Evolutionary conservation across 768 basidiomycete genomes (phyloP).

Genomic region (Boletales sp.): DNA sequence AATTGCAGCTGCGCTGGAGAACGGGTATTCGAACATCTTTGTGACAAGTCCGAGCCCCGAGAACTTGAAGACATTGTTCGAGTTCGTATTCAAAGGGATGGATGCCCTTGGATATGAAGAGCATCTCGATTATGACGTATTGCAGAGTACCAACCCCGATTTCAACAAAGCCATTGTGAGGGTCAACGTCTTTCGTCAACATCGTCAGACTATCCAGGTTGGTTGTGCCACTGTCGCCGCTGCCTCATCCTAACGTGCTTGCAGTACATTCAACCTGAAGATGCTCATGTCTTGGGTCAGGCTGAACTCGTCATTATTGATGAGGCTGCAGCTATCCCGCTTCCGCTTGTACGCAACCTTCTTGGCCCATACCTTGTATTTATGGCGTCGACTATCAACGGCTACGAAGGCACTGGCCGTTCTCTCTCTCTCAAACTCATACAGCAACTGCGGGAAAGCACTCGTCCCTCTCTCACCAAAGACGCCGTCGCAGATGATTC

Average conservation of each 20-base stretch:
- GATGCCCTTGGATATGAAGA: slow-evolving; percentile 95
- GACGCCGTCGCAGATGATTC: slow-evolving; percentile 44
- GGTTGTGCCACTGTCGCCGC: slow-evolving; percentile 11
- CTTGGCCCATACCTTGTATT: slow-evolving; percentile 97
- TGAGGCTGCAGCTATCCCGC: slow-evolving; percentile 96
- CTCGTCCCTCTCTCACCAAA: slow-evolving; percentile 73
- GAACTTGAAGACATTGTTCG: slow-evolving; percentile 96
- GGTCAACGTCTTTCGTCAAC: slow-evolving; percentile 89
- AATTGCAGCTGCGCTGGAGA: slow-evolving; percentile 86
- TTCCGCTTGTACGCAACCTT: slow-evolving; percentile 92
- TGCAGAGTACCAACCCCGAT: slow-evolving; percentile 91
- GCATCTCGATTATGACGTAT: slow-evolving; percentile 95
- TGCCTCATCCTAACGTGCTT: slow-evolving; percentile 2
- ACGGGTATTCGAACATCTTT: slow-evolving; percentile 97
- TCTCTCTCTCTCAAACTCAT: slow-evolving; percentile 97
- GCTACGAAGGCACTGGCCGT: slow-evolving; percentile 99
- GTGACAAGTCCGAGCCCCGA: slow-evolving; percentile 97
- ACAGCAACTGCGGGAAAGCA: slow-evolving; percentile 92
- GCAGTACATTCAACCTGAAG: slow-evolving; percentile 98
- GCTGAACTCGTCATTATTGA: slow-evolving; percentile 98
- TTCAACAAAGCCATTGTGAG: slow-evolving; percentile 94
- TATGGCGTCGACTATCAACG: slow-evolving; percentile 99
- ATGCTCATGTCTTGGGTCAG: slow-evolving; percentile 95
- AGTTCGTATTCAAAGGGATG: slow-evolving; percentile 96
- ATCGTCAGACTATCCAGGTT: slow-evolving; percentile 96